Base-by-base conservation (phyloP, 768 basidiomycete genomes). In the Amanita exitialis region DNA sequence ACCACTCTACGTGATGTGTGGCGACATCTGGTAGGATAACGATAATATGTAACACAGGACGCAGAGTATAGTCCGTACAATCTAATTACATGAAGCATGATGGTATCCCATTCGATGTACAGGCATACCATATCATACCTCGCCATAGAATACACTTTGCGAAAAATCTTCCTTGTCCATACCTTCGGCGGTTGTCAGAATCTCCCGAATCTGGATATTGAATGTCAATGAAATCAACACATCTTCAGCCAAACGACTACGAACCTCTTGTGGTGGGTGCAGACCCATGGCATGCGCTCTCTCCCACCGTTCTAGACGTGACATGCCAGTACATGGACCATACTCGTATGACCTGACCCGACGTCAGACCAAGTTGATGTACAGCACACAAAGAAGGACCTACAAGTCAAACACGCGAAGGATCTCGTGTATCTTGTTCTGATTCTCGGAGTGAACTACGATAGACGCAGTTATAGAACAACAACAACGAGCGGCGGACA, bases 291-390 rank as follows among this genome's bases (percentile, higher is more conserved):
- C 73, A 23, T 82, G 64, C 0, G 94, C 94, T 44, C 93, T 75
- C 60, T 93, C 79, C 90, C 92, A 97, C 35, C 94, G 74, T 54
- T 93, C 81, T 12, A 95, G 66, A 25, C 93, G 80, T n/a, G 81
- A 77, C 49, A 90, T 75, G 0, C 89, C 86, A 18, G 83, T 68
- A 56, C 83, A 89, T 2, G 89, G 90, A 0, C 90, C 90, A 60
- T 82, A 93, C 56, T 88, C 80, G 51, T 83, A 85, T 1, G 82
- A 78, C 62, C 86, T 89, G 44, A 7, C 21, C 12, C 18, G 47
- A 9, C 10, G 36, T 51, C 41, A 51, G 61, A 43, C 56, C 42
- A 38, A 35, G 18, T 30, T 20, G 44, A 4, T 44, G 23, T 41
- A 23, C 51, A 34, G n/a, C n/a, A 16, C 37, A 5, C 23, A 21